These are phyloP conservation scores for Triticum monococcum DNA, from an alignment of 176 grass and related monocot species.

Conservation along the genomic window DNA sequence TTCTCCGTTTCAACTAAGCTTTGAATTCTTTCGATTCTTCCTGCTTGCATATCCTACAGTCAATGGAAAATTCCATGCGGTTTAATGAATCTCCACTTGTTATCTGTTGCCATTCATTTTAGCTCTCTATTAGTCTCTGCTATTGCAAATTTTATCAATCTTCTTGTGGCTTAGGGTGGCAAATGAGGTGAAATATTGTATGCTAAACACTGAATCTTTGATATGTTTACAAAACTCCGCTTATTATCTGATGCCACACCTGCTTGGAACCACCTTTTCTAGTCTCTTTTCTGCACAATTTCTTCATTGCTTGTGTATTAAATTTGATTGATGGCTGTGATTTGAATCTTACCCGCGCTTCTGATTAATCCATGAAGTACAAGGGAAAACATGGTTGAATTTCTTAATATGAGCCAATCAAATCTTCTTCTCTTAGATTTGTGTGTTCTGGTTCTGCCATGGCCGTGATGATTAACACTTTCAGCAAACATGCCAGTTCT, in stretches of 20 bases:
- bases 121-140: neutral
- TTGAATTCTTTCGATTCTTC: neutral
- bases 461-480: constrained; percentile 41
- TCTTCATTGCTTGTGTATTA: neutral
- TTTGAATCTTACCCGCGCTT: constrained; percentile 55
- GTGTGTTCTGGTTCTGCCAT: too few relatives aligned
- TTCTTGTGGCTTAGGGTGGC: neutral
- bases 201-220: constrained; percentile 37
- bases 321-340: constrained; percentile 19
- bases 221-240: constrained; percentile 45
- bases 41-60: constrained; percentile 39
- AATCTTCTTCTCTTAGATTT: neutral
- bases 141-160: neutral
- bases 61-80: constrained; percentile 29
- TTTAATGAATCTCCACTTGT: constrained; percentile 39
- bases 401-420: constrained; percentile 52
- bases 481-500: constrained; percentile 34
- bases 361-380: constrained; percentile 50
- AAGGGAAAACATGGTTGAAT: constrained; percentile 55
- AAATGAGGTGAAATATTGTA: constrained; percentile 42
- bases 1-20: neutral
- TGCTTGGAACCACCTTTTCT: neutral
- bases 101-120: constrained; percentile 27
- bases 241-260: constrained; percentile 55
- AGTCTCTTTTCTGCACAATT: neutral